Conservation (phyloP, 2,329 filamentous ascomycete species). For the Beauveria medogensis region DNA sequence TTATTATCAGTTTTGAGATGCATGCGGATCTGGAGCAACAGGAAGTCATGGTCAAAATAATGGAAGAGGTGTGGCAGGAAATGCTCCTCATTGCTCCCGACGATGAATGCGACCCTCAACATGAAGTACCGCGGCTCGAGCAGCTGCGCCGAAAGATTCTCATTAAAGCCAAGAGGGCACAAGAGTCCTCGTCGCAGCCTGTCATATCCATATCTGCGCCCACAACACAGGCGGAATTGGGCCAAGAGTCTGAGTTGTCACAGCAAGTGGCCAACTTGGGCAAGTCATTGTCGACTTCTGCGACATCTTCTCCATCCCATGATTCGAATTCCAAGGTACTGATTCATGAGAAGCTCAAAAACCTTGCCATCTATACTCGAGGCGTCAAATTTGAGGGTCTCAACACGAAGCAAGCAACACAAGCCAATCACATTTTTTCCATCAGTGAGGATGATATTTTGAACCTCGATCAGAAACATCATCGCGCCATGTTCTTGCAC, state of each 20-base stretch:
- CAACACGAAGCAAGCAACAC: slow-evolving; percentile 52
- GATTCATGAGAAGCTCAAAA: slow-evolving; percentile 64
- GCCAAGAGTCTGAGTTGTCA: neutral
- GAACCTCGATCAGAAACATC: slow-evolving; percentile 48
- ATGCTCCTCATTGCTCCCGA: slow-evolving; percentile 57
- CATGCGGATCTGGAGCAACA: slow-evolving; percentile 79
- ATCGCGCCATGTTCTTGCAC: slow-evolving; percentile 73
- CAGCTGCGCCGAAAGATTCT: slow-evolving; percentile 73
- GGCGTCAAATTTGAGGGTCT: slow-evolving; percentile 75
- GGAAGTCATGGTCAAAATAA: slow-evolving; percentile 86
- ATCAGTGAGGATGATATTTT: slow-evolving; percentile 74
- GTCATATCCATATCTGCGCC: slow-evolving; percentile 10
- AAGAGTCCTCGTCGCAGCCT: slow-evolving; percentile 19
- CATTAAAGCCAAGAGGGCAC: slow-evolving; percentile 65
- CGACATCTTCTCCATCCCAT: neutral
- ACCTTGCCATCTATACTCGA: slow-evolving; percentile 76
- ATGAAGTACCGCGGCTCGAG: slow-evolving; percentile 59
- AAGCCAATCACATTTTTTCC: slow-evolving; percentile 69
- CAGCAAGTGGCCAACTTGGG: neutral
- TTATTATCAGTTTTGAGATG: slow-evolving; percentile 90
- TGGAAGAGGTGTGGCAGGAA: slow-evolving; percentile 78
- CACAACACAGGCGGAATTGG: slow-evolving; percentile 19
- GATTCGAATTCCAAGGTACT: slow-evolving; percentile 37
- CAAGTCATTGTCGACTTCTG: neutral
- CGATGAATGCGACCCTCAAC: slow-evolving; percentile 41